These are phyloP conservation scores for Candida bentonensis DNA, from an alignment of 805 yeast genomes.

Conservation along the genomic window DNA sequence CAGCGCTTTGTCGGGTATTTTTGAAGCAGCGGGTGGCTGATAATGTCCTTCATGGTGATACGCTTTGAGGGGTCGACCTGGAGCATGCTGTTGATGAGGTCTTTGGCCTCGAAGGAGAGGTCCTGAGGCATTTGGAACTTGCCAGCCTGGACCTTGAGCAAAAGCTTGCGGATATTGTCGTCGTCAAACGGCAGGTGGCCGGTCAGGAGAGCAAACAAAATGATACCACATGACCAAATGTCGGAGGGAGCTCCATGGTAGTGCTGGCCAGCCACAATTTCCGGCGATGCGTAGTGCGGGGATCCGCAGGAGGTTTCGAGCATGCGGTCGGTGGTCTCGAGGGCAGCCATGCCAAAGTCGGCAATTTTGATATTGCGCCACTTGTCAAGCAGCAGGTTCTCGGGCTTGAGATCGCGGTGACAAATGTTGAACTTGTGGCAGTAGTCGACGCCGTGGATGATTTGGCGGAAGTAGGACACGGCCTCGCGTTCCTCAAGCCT, in stretches of 20 bases:
- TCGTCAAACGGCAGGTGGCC: constrained; percentile 97
- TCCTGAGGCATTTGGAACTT: constrained; percentile 69
- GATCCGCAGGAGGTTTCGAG: constrained; percentile 95
- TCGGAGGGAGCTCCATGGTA: constrained; percentile 97
- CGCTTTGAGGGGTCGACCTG: constrained; percentile 69
- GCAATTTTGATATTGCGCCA: constrained; percentile 87
- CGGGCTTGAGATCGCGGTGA: constrained; percentile 79
- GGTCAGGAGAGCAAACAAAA: constrained; percentile 80
- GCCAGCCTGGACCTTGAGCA: constrained; percentile 86
- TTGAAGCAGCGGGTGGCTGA: constrained; percentile 65
- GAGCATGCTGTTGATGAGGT: constrained; percentile 67
- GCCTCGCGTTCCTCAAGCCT: constrained; percentile 84
- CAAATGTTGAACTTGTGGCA: constrained; percentile 80
- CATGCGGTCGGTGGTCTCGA: constrained; percentile 67
- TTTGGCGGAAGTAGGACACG: constrained; percentile 74
- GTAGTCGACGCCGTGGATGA: constrained; percentile 68
- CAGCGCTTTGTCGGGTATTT: constrained; percentile 36
- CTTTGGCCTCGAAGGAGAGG: constrained; percentile 73
- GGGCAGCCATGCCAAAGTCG: constrained; percentile 98
- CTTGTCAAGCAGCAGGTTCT: constrained; percentile 64
- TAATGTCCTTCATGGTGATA: constrained; percentile 63
- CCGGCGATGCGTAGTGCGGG: constrained; percentile 98
- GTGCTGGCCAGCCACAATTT: constrained; percentile 85
- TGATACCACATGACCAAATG: constrained; percentile 97
- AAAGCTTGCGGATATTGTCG: constrained; percentile 76